Evolutionary conservation across 192 early-diverging fungal species (phyloP), one percentile per base, ranked within the genome.

Genomic region (Podila verticillata): DNA sequence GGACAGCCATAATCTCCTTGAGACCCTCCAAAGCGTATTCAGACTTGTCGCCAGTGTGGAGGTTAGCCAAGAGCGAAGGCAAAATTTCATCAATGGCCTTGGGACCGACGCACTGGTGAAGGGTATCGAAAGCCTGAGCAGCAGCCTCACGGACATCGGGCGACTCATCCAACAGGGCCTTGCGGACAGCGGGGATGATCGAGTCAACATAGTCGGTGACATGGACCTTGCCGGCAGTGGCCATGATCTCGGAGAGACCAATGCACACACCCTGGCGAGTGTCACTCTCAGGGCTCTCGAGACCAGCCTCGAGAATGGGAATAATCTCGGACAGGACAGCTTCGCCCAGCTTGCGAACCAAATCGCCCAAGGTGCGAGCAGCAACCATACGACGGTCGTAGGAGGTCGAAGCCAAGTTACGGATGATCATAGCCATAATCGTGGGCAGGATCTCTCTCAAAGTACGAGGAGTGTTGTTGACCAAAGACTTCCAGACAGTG

Each of bases 1-100:
- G 93, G 49, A 99, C 95, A 17, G 95, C 90, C 96, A 98, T 99
- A 61, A 99, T 93, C 80, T 98, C 95, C 84, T 98, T 98, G 63
- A 99, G 85, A 39, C 95, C 98, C 78, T 96, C 94, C 81, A 99
- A 84, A 15, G 97, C 98, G 72, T 93, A 91, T 26, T 81, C 82
- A 48, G 89, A 88, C n/a, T 88, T 84, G 34, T 88, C 84, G 29
- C 83, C 83, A 30, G 85, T 82, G 61, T 87, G 85, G 47, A 99
- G 88, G 48, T 90, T 91, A 64, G 90, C 92, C 66, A 99, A 91
- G 48, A 99, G 77, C 22, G 88, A 90, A n/a, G 97, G 97, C 58
- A 99, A 83, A 17, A 99, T 91, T 56, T 93, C 89, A 72, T 99
- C 98, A 75, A 99, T 96, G 51, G 94, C 96, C 68, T 91, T 94